Base-by-base conservation (phyloP, 495 filamentous ascomycete genomes). In the Neurospora sp. region DNA sequence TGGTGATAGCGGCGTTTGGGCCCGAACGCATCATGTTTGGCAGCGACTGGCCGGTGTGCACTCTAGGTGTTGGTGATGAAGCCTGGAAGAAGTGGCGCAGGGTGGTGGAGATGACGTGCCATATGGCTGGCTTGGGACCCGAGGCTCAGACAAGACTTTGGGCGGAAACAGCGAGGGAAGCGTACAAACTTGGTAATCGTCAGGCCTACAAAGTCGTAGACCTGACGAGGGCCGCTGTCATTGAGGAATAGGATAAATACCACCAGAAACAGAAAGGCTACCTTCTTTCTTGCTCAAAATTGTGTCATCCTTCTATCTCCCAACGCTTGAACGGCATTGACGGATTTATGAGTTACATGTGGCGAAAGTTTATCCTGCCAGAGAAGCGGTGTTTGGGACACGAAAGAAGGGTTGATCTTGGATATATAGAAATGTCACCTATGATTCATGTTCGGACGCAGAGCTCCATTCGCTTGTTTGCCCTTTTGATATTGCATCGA, bases 11-110 rank as follows among this genome's bases (percentile, higher is more conserved):
- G 24, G 84, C 86, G 3, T 97, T 97, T 79, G 88, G 90, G 8
- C 81, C 90, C 1, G 79, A 83, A n/a, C 83, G 92, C 69, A 86
- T 94, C 72, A 94, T 97, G 90, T 97, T 94, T 80, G 94, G 90
- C 5, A 93, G 90, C 69, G 93, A 97, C 79, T 97, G 94, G 94
- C 94, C 93, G 3, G 91, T 97, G 5, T 95, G 93, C 82, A 92
- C 91, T 74, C 77, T 92, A 24, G 86, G 87, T 4, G 88, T 90
- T 4, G 89, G 88, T 39, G 80, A 83, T n/a, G 82, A 76, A 21
- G 80, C 85, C 31, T 89, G 88, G 88, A 78, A 78, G 70, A 88
- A 87, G 78, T 89, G 87, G 90, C 86, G 82, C 78, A 80, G 81
- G 70, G 83, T 91, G 17, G 88, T 90, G 39, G 88, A 91, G 73